Evolutionary conservation across 2,329 filamentous ascomycete species (phyloP).

Genomic region (Talaromyces islandicus): DNA sequence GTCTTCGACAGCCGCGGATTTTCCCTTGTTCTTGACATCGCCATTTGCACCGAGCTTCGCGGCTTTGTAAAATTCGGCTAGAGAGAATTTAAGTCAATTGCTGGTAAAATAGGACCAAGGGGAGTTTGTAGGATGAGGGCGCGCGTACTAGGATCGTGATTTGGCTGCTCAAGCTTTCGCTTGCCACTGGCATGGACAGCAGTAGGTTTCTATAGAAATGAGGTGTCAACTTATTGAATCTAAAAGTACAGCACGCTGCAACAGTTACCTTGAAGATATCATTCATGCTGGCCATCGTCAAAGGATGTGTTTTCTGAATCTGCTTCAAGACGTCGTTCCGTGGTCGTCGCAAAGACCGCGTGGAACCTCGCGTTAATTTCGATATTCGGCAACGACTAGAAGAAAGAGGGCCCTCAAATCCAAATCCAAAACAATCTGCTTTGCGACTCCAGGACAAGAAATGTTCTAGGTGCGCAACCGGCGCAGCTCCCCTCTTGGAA

Average conservation of each 20-base stretch:
- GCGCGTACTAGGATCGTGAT: conserved; percentile 45
- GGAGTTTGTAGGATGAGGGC: background rate
- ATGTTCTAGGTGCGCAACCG: background rate
- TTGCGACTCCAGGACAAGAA: background rate
- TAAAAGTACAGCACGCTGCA: conserved; percentile 10
- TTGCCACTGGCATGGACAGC: conserved; percentile 41
- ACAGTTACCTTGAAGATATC: conserved; percentile 52
- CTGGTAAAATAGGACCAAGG: conserved; percentile 12
- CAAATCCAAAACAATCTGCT: background rate
- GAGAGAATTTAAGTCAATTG: conserved; percentile 1
- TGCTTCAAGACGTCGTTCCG: background rate
- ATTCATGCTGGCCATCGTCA: conserved; percentile 50
- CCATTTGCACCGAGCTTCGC: conserved; percentile 48
- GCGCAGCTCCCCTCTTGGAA: conserved; percentile 9
- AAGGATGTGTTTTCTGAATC: background rate
- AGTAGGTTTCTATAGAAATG: conserved; percentile 39
- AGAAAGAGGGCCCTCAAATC: background rate
- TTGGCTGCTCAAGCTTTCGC: conserved; percentile 51
- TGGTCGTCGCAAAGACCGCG: background rate
- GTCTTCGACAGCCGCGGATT: conserved; percentile 42
- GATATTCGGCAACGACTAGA: background rate
- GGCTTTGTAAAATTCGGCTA: conserved; percentile 55
- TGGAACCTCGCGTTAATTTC: background rate
- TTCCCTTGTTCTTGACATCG: conserved; percentile 45
- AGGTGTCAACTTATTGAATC: background rate